Base-by-base conservation (phyloP, 1,284 basidiomycete species). In the Ustilago loliicola region DNA sequence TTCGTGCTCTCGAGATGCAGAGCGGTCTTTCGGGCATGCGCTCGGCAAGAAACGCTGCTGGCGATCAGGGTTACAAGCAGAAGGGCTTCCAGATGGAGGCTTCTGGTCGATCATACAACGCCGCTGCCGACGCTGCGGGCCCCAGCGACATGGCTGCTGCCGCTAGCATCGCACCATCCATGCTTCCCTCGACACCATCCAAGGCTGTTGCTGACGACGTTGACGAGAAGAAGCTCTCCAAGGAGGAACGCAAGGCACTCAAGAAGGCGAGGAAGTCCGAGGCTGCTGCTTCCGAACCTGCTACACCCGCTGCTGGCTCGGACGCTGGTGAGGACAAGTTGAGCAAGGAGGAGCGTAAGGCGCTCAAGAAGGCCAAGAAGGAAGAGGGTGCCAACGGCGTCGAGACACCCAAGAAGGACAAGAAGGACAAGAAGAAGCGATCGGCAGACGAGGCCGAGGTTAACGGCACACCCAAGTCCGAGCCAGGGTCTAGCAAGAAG, bases 1-100 rank as follows among this genome's bases (percentile, higher is more conserved):
- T 99, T 51, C 93, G 95, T 40, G 92, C 92, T 1, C 90, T 99
- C 53, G 96, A 99, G 62, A 77, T 80, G 68, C 78, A 80, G 63
- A 66, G 66, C 21, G 75, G 77, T 21, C 52, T 81, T 3, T 66
- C 70, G 19, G 76, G 77, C 21, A 61, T 85, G 60, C 79, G 80
- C 17, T 66, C 76, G 17, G 74, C 64, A 23, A 68, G 78, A 29
- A 77, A 70, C 55, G 75, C 70, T 25, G 75, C 75, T 15, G 67
- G 66, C 23, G 80, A 81, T 50, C 61, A 71, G 40, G 83, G 83
- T n/a, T 78, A 83, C 77, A 79, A 85, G 75, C 84, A 85, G 59
- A 80, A 82, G 71, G 60, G 62, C n/a, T 86, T 84, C 77, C 63
- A 80, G 56, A 76, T 83, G 73, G 62, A 82, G 58, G 74, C 68